phyloP scores from a whole-genome alignment of 2,329 filamentous ascomycete genomes.

The Lachnellula occidentalis region DNA sequence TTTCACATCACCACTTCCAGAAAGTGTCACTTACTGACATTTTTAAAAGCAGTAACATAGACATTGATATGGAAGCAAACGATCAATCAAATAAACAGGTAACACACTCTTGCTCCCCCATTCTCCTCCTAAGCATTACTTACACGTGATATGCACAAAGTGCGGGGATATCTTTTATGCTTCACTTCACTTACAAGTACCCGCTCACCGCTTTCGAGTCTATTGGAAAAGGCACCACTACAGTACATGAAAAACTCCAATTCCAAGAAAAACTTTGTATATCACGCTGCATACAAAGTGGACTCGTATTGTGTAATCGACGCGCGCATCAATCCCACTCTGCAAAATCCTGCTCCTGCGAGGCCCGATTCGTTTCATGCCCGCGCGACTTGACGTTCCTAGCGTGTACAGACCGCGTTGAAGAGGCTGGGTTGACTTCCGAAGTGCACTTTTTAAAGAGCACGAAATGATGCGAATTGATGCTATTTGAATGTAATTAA shows the following conservation, averaged over 20 bases:
- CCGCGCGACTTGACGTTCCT: conserved; percentile 11
- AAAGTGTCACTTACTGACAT: no score
- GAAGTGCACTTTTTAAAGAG: neutral
- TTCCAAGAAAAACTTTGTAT: neutral
- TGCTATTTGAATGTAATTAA: neutral
- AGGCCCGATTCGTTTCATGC: conserved; percentile 21
- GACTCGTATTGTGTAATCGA: conserved; percentile 5
- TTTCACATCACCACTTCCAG: neutral
- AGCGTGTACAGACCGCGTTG: conserved; percentile 4
- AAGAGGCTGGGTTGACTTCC: conserved; percentile 16
- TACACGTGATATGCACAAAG: conserved; percentile 4
- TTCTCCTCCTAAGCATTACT: neutral
- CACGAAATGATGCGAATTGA: neutral
- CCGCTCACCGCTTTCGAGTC: neutral
- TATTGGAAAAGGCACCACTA: conserved; percentile 1
- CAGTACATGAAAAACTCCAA: neutral
- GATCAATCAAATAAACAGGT: neutral
- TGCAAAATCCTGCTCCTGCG: conserved; percentile 1
- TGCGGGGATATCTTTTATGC: conserved; percentile 8
- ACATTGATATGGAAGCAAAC: neutral
- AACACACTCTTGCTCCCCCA: neutral
- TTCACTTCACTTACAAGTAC: neutral
- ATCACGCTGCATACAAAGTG: conserved; percentile 7
- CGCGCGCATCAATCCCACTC: neutral
- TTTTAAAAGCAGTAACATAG: neutral